Base-by-base conservation (phyloP, 129 eudicot species). In the Pittosporum tobira region DNA sequence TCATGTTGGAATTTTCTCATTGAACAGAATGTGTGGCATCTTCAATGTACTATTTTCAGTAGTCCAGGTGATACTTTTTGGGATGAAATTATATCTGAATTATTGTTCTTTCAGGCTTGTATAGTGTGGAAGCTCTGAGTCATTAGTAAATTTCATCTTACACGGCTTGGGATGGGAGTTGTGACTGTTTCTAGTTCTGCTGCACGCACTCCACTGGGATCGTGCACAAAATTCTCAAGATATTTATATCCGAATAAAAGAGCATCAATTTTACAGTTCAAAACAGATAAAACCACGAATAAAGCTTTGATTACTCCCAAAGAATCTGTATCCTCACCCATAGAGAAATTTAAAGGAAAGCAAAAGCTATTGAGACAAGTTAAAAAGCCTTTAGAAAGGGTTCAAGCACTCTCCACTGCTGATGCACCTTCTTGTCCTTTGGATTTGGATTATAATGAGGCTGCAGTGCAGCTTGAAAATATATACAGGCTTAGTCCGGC, bases 101-200 rank as follows among this genome's bases (percentile, higher is more conserved):
- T 42, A n/a, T 44, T 70, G 30, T 34, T 57, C 28, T 48, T 68
- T 55, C 69, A 81, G 88, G 73, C 56, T 69, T 53, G 50, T 28
- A 13, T 38, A 46, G 27, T 49, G 11, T 16, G 47, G 56, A 28
- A 40, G 14, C 64, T 63, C 48, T 38, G 30, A 23, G 31, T 61
- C 23, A 28, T 68, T 43, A 24, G 59, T 22, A 26, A 2, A 1
- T 63, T 71, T 64, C 18, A 10, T 63, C 61, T 53, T 25, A 26
- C 19, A 66, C 54, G 58, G 51, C 75, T 70, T 67, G 93, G 76
- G 62, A 93, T 93, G 99, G 99, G 96, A 86, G 90, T 91, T 76
- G 90, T 83, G 75, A 76, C 95, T 61, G 83, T 79, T 57, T 84
- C 99, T 57, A 91, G 94, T 69, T 81, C 96, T 43, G 94, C 90